These are phyloP conservation scores for Tephrocybe sp. DNA, from an alignment of 768 basidiomycete genomes.

Conservation along the genomic window DNA sequence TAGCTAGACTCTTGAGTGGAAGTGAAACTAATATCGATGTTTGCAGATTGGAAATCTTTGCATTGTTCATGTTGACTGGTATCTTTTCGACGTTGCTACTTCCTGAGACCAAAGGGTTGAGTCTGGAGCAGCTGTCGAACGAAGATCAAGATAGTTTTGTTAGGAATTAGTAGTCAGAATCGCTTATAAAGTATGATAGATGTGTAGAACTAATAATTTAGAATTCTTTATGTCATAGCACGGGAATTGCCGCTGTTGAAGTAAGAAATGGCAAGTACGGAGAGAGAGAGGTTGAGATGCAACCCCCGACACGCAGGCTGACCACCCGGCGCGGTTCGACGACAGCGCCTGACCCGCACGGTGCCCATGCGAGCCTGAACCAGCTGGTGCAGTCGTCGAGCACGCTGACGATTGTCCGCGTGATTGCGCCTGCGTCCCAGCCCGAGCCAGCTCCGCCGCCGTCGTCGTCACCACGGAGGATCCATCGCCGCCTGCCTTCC, in stretches of 20 bases:
- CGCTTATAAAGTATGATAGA: no score
- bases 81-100: constrained; percentile 77
- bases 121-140: constrained; percentile 74
- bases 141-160: constrained; percentile 68
- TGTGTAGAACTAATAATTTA: no score
- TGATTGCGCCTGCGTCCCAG: constrained; percentile 33
- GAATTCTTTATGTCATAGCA: no score
- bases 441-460: constrained; percentile 23
- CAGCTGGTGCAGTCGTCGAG: constrained; percentile 56
- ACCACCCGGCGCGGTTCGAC: constrained; percentile 64
- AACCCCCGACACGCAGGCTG: constrained; percentile 25
- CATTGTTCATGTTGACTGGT: constrained; percentile 84
- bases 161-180: constrained; percentile 20
- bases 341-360: constrained; percentile 68
- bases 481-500: constrained; percentile 18
- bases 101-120: constrained; percentile 69
- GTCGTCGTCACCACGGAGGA: constrained; percentile 20
- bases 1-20: neutral
- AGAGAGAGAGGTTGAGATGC: neutral
- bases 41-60: constrained; percentile 70
- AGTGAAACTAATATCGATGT: constrained; percentile 5
- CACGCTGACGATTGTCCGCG: constrained; percentile 74
- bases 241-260: no score
- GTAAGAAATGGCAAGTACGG: no score
- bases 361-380: constrained; percentile 49